Percentiles rank a stretch among this genome's conserved stretches.
Evolutionary conservation across 2,329 filamentous ascomycete species (phyloP).

Genomic region (Diaporthe amygdali): DNA sequence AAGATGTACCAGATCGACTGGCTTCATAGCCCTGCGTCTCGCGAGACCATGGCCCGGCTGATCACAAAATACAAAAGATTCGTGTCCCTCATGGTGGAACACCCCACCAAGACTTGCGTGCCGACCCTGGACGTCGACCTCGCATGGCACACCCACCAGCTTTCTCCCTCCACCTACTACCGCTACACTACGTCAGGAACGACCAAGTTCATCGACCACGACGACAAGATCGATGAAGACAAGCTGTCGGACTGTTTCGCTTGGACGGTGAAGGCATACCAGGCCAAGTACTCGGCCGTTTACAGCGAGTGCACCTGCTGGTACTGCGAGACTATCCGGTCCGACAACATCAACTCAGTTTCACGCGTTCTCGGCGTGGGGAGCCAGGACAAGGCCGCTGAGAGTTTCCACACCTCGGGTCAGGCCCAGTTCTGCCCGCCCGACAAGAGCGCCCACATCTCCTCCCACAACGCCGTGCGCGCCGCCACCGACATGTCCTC

Average conservation of each 20-base stretch:
- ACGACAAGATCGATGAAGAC: constrained; percentile 80
- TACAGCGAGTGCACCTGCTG: constrained; percentile 83
- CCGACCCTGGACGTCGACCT: constrained; percentile 78
- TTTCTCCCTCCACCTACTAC: constrained; percentile 69
- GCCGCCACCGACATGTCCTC: constrained; percentile 30
- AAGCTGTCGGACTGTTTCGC: constrained; percentile 70
- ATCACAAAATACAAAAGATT: constrained; percentile 71
- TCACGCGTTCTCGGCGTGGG: constrained; percentile 51
- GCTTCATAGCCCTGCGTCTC: constrained; percentile 73
- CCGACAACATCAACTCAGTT: constrained; percentile 55
- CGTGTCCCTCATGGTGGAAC: constrained; percentile 58
- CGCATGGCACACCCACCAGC: constrained; percentile 82
- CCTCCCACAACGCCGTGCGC: constrained; percentile 71
- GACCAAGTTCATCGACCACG: constrained; percentile 74
- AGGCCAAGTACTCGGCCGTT: constrained; percentile 66
- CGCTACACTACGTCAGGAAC: constrained; percentile 54
- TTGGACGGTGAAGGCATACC: constrained; percentile 75
- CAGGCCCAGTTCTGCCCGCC: constrained; percentile 55
- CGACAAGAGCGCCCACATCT: constrained; percentile 71
- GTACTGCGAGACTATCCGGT: constrained; percentile 79
- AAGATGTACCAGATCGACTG: constrained; percentile 81
- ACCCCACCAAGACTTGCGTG: constrained; percentile 58
- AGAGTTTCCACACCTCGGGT: constrained; percentile 55
- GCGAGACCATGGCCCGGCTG: constrained; percentile 67
- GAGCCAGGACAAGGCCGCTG: constrained; percentile 48